These are phyloP conservation scores for Lachnellula willkommii DNA, from an alignment of 2,329 filamentous ascomycete genomes.

Conservation along the genomic window DNA sequence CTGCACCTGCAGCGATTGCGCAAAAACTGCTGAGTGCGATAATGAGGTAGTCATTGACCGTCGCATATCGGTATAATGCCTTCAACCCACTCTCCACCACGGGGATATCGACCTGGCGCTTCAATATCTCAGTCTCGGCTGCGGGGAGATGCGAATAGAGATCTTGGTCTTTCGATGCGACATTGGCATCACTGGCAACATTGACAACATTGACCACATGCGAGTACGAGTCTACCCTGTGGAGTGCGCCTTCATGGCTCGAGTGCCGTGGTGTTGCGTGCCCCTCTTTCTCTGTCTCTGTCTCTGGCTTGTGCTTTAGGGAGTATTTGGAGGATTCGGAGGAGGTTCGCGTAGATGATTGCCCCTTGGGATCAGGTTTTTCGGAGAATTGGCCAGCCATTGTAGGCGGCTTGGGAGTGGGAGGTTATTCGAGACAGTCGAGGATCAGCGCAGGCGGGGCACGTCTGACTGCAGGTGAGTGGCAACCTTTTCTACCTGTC, in stretches of 20 bases:
- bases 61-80: constrained; percentile 54
- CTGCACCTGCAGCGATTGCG: constrained; percentile 54
- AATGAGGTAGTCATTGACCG: constrained; percentile 45
- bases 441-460: background rate
- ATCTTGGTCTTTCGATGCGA: constrained; percentile 39
- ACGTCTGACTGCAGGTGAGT: too few relatives aligned
- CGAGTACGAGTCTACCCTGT: constrained; percentile 27
- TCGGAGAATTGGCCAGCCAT: constrained; percentile 28
- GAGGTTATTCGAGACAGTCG: background rate
- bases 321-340: constrained; percentile 2
- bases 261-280: constrained; percentile 54
- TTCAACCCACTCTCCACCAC: constrained; percentile 58
- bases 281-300: constrained; percentile 24
- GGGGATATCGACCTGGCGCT: constrained; percentile 61
- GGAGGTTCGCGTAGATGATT: constrained; percentile 11
- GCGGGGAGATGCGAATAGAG: constrained; percentile 58
- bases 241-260: constrained; percentile 52
- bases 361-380: constrained; percentile 14
- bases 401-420: constrained; percentile 15
- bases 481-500: too few relatives aligned
- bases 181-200: constrained; percentile 21
- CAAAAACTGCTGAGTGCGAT: constrained; percentile 46
- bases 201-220: too few relatives aligned
- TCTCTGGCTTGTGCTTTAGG: constrained; percentile 8
- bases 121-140: constrained; percentile 62